These are phyloP conservation scores for Golubevia pallescens DNA, from an alignment of 1,284 basidiomycete genomes.

Conservation along the genomic window DNA sequence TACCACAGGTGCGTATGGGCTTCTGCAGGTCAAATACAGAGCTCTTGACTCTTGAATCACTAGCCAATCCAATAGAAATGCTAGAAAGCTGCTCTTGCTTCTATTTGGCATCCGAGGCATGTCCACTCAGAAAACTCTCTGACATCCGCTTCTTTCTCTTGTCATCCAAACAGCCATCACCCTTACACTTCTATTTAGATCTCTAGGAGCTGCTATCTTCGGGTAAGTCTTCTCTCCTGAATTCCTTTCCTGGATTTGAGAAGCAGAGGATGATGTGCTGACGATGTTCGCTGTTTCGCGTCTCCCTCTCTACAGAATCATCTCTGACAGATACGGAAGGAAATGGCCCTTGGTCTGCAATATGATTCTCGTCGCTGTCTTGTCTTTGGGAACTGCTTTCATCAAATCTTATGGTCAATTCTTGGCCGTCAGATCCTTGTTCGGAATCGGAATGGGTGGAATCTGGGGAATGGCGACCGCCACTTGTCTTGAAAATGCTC, in stretches of 20 bases:
- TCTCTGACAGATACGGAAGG: constrained; percentile 75
- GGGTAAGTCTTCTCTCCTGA: constrained; percentile 32
- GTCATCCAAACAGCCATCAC: constrained; percentile 79
- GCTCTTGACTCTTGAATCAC: no score
- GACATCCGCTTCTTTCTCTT: constrained; percentile 4
- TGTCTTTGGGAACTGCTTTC: constrained; percentile 72
- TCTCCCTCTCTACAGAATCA: constrained; percentile 9
- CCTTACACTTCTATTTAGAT: constrained; percentile 87
- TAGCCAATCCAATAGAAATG: no score
- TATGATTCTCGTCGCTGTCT: constrained; percentile 52
- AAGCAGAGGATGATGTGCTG: neutral
- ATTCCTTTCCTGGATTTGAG: neutral
- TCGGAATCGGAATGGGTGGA: constrained; percentile 75
- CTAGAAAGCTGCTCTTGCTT: no score
- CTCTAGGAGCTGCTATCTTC: constrained; percentile 83
- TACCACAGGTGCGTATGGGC: neutral
- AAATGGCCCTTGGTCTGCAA: constrained; percentile 90
- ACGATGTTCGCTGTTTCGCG: no score
- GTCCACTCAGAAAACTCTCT: no score
- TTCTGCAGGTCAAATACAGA: no score
- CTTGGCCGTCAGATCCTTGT: constrained; percentile 66
- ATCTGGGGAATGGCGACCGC: constrained; percentile 66
- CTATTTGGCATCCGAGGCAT: no score
- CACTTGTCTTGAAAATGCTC: constrained; percentile 86
- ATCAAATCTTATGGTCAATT: constrained; percentile 67